Conservation (phyloP, 257 asterid genomes). For the Euphrasia confusa region DNA sequence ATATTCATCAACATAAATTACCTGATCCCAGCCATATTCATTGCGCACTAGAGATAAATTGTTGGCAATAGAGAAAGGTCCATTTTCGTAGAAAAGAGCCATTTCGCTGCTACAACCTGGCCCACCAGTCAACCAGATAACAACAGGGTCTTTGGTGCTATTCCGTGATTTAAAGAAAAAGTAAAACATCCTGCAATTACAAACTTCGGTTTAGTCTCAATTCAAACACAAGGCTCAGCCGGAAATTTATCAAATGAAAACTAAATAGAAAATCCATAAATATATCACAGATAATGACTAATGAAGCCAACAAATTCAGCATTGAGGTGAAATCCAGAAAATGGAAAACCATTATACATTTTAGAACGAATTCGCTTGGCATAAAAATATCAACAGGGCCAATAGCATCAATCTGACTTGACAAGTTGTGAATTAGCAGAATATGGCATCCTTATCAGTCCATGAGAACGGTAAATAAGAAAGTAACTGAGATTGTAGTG, state of each 20-base stretch:
- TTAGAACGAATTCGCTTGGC: neutral
- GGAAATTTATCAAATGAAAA: constrained; percentile 8
- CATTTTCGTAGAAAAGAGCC: constrained; percentile 96
- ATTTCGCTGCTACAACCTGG: constrained; percentile 98
- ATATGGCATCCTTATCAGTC: neutral
- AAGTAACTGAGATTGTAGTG: no score
- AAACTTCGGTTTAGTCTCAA: constrained; percentile 20
- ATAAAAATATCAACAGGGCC: neutral
- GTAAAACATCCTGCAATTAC: constrained; percentile 77
- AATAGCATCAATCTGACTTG: no score
- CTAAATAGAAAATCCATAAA: neutral
- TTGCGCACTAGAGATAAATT: constrained; percentile 73
- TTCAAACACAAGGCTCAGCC: constrained; percentile 1
- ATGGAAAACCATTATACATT: neutral
- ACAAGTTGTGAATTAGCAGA: neutral
- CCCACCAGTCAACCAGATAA: constrained; percentile 98
- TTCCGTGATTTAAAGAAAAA: constrained; percentile 87
- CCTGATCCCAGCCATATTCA: constrained; percentile 78
- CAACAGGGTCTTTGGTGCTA: constrained; percentile 72
- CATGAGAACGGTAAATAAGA: neutral
- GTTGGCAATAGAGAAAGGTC: constrained; percentile 69
- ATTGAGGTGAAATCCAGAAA: neutral
- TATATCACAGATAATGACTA: neutral
- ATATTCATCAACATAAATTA: constrained; percentile 20
- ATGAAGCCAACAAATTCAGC: constrained; percentile 9